A percentile compares a stretch with the other conserved stretches of the same genome.
phyloP scores from a whole-genome alignment of 306 rosid genomes.

The Carpinus viminea region DNA sequence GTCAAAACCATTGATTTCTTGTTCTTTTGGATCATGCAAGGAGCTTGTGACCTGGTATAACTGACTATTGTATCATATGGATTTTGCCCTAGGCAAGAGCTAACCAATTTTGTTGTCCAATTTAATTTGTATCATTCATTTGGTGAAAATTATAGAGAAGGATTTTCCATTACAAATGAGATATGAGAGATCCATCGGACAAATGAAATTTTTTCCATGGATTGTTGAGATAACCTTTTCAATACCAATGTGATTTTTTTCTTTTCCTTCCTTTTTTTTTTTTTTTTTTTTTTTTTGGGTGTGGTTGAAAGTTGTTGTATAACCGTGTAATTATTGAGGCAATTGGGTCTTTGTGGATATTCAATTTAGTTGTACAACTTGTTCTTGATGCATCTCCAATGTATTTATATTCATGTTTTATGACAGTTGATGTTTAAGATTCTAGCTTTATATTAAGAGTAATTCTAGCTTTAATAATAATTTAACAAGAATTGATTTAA shows the following conservation, averaged over 20 bases:
- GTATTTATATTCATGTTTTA: too few relatives aligned
- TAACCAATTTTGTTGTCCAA: background rate
- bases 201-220: background rate
- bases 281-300: too few relatives aligned
- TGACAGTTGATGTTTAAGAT: too few relatives aligned
- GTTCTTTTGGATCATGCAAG: background rate
- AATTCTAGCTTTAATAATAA: too few relatives aligned
- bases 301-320: background rate
- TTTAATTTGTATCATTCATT: constrained; percentile 8
- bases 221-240: background rate
- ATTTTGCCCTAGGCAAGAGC: constrained; percentile 8
- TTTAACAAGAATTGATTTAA: too few relatives aligned
- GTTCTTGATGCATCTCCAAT: too few relatives aligned
- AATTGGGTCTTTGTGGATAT: too few relatives aligned
- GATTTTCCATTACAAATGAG: background rate
- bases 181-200: background rate
- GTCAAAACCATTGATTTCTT: background rate
- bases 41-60: background rate
- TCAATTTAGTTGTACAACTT: too few relatives aligned
- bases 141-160: background rate
- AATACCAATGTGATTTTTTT: background rate
- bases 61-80: background rate
- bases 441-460: too few relatives aligned
- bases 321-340: too few relatives aligned
- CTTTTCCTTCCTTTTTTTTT: too few relatives aligned